A percentile compares a stretch with the other conserved stretches of the same genome.
phyloP scores from a whole-genome alignment of 2,329 filamentous ascomycete species.

The Boeremia lycopersici region DNA sequence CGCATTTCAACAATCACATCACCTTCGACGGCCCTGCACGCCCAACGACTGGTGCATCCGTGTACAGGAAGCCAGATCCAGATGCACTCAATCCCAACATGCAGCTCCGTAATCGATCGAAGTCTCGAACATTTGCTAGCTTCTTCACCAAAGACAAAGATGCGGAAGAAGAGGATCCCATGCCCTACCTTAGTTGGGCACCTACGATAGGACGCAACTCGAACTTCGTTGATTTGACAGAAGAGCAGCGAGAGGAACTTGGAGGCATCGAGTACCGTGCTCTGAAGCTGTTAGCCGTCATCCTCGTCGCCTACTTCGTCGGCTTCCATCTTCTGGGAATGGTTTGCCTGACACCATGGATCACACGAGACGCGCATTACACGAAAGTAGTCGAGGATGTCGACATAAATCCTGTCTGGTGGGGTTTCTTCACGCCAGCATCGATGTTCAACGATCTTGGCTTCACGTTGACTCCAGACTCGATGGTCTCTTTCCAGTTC shows the following conservation, averaged over 20 bases:
- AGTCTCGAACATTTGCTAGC: constrained; percentile 62
- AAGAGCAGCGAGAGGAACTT: constrained; percentile 91
- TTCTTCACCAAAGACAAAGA: constrained; percentile 64
- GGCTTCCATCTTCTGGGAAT: constrained; percentile 81
- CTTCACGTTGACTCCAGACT: constrained; percentile 88
- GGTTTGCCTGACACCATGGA: constrained; percentile 79
- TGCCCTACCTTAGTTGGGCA: constrained; percentile 93
- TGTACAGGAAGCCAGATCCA: constrained; percentile 25
- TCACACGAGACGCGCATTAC: constrained; percentile 68
- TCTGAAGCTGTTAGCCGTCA: constrained; percentile 79
- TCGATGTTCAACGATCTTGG: constrained; percentile 96
- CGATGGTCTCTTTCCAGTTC: constrained; percentile 86
- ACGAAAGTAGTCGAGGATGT: constrained; percentile 62
- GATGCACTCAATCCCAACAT: constrained; percentile 24
- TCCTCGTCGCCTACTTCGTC: constrained; percentile 80
- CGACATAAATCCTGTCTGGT: constrained; percentile 77
- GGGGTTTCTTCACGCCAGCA: constrained; percentile 86
- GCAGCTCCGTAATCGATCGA: constrained; percentile 36
- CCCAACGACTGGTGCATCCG: constrained; percentile 39
- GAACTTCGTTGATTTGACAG: constrained; percentile 83
- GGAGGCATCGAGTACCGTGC: constrained; percentile 97
- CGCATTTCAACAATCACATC: constrained; percentile 60
- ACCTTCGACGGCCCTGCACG: constrained; percentile 69
- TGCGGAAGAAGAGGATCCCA: constrained; percentile 59
- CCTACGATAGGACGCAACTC: constrained; percentile 94